Conservation (phyloP, 495 filamentous ascomycete genomes). For the Aspergillus wentii region DNA sequence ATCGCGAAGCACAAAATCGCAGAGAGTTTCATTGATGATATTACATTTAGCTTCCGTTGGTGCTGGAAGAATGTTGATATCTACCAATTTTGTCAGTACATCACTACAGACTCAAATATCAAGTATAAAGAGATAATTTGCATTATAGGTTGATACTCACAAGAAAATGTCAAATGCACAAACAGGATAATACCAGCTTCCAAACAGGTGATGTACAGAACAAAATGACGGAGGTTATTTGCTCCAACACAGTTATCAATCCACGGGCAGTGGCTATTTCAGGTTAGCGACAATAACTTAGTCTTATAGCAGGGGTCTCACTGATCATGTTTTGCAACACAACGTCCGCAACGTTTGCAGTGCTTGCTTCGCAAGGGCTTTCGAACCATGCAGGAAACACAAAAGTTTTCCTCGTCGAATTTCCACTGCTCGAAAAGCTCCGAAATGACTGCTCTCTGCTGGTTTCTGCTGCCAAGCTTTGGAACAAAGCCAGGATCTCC, state of each 20-base stretch:
- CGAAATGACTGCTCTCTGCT: slow-evolving; percentile 83
- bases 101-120: background rate
- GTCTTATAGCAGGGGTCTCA: slow-evolving; percentile 39
- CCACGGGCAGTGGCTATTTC: slow-evolving; percentile 90
- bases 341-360: slow-evolving; percentile 83
- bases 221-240: slow-evolving; percentile 94
- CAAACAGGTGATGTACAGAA: slow-evolving; percentile 76
- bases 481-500: slow-evolving; percentile 94
- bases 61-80: slow-evolving; percentile 50
- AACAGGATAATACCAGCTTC: slow-evolving; percentile 69
- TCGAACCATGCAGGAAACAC: slow-evolving; percentile 86
- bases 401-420: slow-evolving; percentile 93
- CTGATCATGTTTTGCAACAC: slow-evolving; percentile 97
- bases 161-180: slow-evolving; percentile 43
- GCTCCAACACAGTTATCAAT: slow-evolving; percentile 92
- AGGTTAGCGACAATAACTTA: slow-evolving; percentile 32
- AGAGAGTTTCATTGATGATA: slow-evolving; percentile 68
- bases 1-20: slow-evolving; percentile 69
- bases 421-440: slow-evolving; percentile 78
- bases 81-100: slow-evolving; percentile 26
- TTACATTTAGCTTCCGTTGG: slow-evolving; percentile 57
- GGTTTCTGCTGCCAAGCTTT: slow-evolving; percentile 77
- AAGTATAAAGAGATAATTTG: too few species aligned
- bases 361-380: slow-evolving; percentile 92
- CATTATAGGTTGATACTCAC: slow-evolving; percentile 36